Evolutionary conservation across 805 yeast species (phyloP).

Genomic region (Torulaspora microellipsoides): DNA sequence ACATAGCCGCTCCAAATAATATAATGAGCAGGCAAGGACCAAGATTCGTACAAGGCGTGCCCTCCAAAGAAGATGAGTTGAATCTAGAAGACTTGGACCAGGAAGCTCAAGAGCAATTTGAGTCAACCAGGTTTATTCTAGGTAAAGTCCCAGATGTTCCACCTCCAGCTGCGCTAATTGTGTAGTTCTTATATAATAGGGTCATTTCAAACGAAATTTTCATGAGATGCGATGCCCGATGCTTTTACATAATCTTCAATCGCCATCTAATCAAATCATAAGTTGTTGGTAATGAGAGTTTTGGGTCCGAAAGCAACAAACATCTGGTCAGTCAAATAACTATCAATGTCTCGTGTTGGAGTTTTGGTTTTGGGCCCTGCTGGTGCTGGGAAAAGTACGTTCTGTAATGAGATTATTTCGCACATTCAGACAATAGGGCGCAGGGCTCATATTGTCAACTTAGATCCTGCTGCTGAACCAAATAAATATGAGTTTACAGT

Average conservation of each 20-base stretch:
- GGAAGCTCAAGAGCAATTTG: constrained; percentile 44
- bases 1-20: background rate
- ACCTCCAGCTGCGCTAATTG: constrained; percentile 51
- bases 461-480: constrained; percentile 97
- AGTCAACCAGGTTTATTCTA: constrained; percentile 43
- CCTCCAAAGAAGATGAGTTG: constrained; percentile 25
- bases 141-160: constrained; percentile 70
- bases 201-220: constrained; percentile 5
- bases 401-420: constrained; percentile 80
- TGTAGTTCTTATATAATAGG: background rate
- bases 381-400: constrained; percentile 94
- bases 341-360: constrained; percentile 85
- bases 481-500: constrained; percentile 86
- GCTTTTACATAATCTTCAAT: background rate
- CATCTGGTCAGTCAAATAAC: no score
- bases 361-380: constrained; percentile 95
- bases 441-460: constrained; percentile 87
- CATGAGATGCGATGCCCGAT: constrained; percentile 4
- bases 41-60: constrained; percentile 34
- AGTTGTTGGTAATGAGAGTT: background rate
- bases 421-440: constrained; percentile 90
- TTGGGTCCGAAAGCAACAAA: background rate
- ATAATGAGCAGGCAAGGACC: constrained; percentile 9
- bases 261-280: no score
- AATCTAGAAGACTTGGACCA: constrained; percentile 41